Base-by-base conservation (phyloP, 495 filamentous ascomycete species). In the Staphylotrichum tortipilum region DNA sequence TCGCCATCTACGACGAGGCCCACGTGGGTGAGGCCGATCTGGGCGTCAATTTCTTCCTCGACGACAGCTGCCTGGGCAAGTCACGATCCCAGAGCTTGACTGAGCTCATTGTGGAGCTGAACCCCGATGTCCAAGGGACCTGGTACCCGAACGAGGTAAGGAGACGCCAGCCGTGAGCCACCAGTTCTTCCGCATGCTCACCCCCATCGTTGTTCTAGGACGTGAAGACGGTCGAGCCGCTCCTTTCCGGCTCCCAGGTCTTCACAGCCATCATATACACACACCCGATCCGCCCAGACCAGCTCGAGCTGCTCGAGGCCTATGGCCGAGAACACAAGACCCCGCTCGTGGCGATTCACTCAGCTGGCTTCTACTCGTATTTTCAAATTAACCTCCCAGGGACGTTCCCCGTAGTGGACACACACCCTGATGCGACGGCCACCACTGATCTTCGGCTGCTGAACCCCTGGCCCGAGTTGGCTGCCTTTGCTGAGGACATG, bases 21-120 rank as follows among this genome's bases (percentile, higher is more conserved):
- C 65, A 71, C 9, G 90, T 99, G 17, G 75, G 72, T 0, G 88
- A 96, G 52, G 72, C 79, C 10, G 94, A 99, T 58, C 66, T 97
- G 35, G 92, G 92, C 3, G 85, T 95, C 49, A 97, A 97, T 67
- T 99, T 99, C 77, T 97, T 99, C 54, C 72, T 97, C 9, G 88
- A 94, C 52, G 80, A 86, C 55, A 70, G 76, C 19, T 83, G 81
- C 47, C 59, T 95, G 38, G 90, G 90, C 15, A 82, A 80, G 58
- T 79, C 82, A n/a, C 80, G 94, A 54, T 85, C 92, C 9, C 81
- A 87, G 60, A 79, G 84, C 55, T 81, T 82, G 29, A 85, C 84
- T 45, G 81, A 78, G 49, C 71, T 89, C 39, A 68, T 99, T 46
- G 75, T 78, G 57, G 92, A 99, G 70, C 70, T 99, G 40, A 99